Evolutionary conservation across 805 yeast genomes (phyloP), one percentile per base, ranked within the genome.

Genomic region (Candida chilensis): DNA sequence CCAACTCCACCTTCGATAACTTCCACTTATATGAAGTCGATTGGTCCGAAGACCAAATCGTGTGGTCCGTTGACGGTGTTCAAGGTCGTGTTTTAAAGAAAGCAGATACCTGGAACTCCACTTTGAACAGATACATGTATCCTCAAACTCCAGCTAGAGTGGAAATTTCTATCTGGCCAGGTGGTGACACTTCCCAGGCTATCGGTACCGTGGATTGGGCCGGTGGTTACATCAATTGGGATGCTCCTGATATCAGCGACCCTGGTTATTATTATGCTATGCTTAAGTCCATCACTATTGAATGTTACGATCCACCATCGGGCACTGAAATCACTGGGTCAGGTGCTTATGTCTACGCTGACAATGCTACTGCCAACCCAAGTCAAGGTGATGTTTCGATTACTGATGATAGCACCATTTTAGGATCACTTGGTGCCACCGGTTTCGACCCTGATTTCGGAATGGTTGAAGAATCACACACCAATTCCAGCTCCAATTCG

Each of bases 191-290:
- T 7, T 44, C 62, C 18, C 68, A 66, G 44, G 71, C 69, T 15
- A 39, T 45, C 17, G 88, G 88, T 63, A 79, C 87, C 10, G 64
- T 71, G 37, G 80, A 66, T 34, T 87, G 88, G 88, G 83, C 95
- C 21, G 95, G 95, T 57, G 96, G 96, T 58, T 62, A 39, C 17
- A 74, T 88, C 37, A 64, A 84, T 60, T 88, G 96, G 96, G 56
- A 79, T 51, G 69, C 88, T 10, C 50, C 64, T 3, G 96, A 86
- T 54, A 71, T 87, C 35, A 45, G 63, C 36, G 61, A 80, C 34
- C 71, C 78, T 30, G 96, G 96, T n/a, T 88, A 87, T 61, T 79
- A 72, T 60, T 85, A 75, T 50, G 77, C 82, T 17, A 64, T 70
- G 35, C 44, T 88, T 28, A 63, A 76, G 44, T 65, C 69, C 27